Conservation (phyloP, 1,139 yeast genomes). For the Magnusiomyces clavatus region DNA sequence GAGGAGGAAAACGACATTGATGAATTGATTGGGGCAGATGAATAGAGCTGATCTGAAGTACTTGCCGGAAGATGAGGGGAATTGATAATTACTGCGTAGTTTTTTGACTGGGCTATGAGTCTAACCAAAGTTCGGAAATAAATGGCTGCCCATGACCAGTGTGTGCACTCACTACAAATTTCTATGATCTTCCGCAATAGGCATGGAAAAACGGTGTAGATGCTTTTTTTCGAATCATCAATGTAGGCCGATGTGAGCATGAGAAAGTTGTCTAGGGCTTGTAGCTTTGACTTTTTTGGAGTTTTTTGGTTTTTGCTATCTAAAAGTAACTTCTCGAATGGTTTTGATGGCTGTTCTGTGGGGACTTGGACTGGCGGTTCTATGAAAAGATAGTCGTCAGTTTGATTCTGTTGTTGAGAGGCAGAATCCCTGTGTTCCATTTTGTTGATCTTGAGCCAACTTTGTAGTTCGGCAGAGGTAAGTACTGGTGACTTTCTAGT, state of each 20-base stretch:
- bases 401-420: too few relatives aligned
- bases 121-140: slow-evolving; percentile 11
- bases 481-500: neutral
- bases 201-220: slow-evolving; percentile 10
- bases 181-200: slow-evolving; percentile 8
- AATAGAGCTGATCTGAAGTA: neutral
- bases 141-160: slow-evolving; percentile 14
- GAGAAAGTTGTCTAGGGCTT: slow-evolving; percentile 11
- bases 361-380: too few relatives aligned
- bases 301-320: neutral
- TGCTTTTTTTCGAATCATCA: slow-evolving; percentile 4
- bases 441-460: neutral
- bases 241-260: slow-evolving; percentile 10
- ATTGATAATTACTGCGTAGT: neutral
- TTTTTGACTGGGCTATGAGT: slow-evolving; percentile 7
- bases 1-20: neutral
- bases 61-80: neutral
- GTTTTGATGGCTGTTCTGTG: too few relatives aligned
- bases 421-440: too few relatives aligned
- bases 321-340: neutral
- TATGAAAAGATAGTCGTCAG: too few relatives aligned
- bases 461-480: neutral
- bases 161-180: slow-evolving; percentile 7
- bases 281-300: neutral
- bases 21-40: neutral